Conservation (phyloP, 2,329 filamentous ascomycete genomes). For the Aspergillus fumigatus region DNA sequence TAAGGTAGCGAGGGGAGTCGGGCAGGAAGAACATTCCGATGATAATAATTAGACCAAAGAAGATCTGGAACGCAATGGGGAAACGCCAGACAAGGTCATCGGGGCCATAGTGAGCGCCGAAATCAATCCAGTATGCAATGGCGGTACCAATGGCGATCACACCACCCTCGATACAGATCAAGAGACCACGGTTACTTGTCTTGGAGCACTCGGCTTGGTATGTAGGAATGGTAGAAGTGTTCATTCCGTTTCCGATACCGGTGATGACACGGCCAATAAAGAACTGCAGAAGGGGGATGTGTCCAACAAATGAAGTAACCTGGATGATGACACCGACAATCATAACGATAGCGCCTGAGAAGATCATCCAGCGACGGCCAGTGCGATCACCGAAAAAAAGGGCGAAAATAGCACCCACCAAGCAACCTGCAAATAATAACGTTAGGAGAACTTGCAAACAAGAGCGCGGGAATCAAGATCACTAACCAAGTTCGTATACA, state of each 20-base stretch:
- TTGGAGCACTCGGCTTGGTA: slow-evolving; percentile 52
- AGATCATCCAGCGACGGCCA: slow-evolving; percentile 46
- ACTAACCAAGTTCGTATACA: slow-evolving; percentile 27
- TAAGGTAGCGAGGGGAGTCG: slow-evolving; percentile 44
- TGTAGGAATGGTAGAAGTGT: slow-evolving; percentile 51
- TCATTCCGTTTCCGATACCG: slow-evolving; percentile 53
- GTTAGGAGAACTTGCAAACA: neutral
- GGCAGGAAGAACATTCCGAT: slow-evolving; percentile 42
- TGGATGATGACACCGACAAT: slow-evolving; percentile 39
- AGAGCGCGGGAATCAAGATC: neutral
- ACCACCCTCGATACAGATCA: slow-evolving; percentile 58
- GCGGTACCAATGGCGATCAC: slow-evolving; percentile 48
- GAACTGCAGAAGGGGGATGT: slow-evolving; percentile 45
- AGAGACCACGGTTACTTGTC: slow-evolving; percentile 55
- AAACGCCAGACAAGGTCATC: slow-evolving; percentile 46
- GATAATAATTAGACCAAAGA: slow-evolving; percentile 46
- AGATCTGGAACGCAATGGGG: slow-evolving; percentile 50
- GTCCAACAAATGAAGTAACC: slow-evolving; percentile 26
- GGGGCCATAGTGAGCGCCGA: slow-evolving; percentile 38
- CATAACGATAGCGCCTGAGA: slow-evolving; percentile 53
- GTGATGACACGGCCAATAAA: slow-evolving; percentile 51
- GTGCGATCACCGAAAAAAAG: slow-evolving; percentile 33
- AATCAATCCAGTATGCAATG: slow-evolving; percentile 52
- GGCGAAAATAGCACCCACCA: slow-evolving; percentile 35
- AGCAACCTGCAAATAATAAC: slow-evolving; percentile 21